Conservation (phyloP, 169 alveolate species). For the Plasmodium sp. region DNA sequence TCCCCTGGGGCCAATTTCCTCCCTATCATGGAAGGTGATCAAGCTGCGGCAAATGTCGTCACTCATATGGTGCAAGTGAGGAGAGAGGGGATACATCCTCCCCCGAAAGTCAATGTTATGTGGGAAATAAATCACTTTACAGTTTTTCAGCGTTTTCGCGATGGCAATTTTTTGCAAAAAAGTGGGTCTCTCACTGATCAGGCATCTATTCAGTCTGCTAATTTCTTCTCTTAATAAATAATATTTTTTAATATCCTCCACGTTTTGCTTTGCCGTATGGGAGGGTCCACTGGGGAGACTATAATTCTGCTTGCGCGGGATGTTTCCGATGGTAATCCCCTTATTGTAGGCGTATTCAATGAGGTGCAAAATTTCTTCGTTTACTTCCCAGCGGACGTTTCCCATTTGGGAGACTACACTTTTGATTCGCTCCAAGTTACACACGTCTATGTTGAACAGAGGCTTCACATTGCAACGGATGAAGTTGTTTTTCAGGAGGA, state of each 20-base stretch:
- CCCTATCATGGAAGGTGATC: conserved; percentile 92
- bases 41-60: conserved; percentile 96
- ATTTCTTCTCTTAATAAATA: conserved; percentile 53
- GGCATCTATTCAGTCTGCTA: conserved; percentile 76
- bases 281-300: conserved; percentile 42
- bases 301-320: conserved; percentile 52
- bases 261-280: conserved; percentile 22
- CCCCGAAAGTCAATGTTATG: conserved; percentile 98
- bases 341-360: conserved; percentile 74
- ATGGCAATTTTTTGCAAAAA: conserved; percentile 84
- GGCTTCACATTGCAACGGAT: conserved; percentile 80
- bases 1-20: conserved; percentile 94
- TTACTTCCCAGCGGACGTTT: conserved; percentile 81
- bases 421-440: conserved; percentile 78
- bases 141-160: conserved; percentile 89
- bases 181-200: conserved; percentile 81
- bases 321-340: conserved; percentile 68
- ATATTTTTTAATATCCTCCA: conserved; percentile 37
- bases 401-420: conserved; percentile 78
- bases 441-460: conserved; percentile 79
- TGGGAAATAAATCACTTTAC: conserved; percentile 94
- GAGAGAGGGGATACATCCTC: conserved; percentile 97
- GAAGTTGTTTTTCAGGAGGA: conserved; percentile 80
- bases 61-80: conserved; percentile 95
- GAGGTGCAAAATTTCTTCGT: conserved; percentile 73